Conservation (phyloP, 257 asterid genomes). For the Thymus quinquecostatus region DNA sequence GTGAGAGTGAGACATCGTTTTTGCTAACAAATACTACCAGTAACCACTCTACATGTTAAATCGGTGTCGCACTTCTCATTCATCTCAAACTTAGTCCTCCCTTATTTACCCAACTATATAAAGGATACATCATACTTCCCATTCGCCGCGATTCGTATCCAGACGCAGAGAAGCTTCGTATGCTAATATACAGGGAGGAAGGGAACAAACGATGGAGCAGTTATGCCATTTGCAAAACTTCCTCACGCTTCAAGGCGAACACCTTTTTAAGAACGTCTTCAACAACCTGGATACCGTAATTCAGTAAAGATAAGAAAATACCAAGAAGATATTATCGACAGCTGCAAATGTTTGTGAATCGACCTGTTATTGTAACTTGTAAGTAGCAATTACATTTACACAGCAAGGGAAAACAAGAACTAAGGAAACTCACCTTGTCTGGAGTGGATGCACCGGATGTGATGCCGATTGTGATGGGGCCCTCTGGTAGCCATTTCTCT, state of each 20-base stretch:
- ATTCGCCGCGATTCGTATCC: background rate
- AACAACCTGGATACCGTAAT: conserved; percentile 59
- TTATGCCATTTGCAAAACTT: conserved; percentile 66
- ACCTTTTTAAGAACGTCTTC: conserved; percentile 80
- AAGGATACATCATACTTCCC: background rate
- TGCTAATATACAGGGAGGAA: background rate
- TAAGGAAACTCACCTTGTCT: conserved; percentile 69
- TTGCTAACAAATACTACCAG: no score
- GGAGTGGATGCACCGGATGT: conserved; percentile 99
- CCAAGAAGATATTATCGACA: background rate
- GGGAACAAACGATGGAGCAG: background rate
- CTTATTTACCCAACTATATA: background rate
- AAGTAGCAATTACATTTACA: no score
- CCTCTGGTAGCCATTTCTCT: conserved; percentile 85
- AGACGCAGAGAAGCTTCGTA: background rate
- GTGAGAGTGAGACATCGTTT: no score
- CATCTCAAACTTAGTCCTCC: background rate
- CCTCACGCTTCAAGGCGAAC: conserved; percentile 78
- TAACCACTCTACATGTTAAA: no score
- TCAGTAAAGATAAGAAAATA: background rate
- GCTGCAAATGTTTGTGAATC: background rate
- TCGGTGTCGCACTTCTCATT: background rate
- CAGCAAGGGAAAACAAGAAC: background rate
- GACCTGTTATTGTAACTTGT: no score
- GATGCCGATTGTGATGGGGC: conserved; percentile 83